Base-by-base conservation (phyloP, 371 early-diverging fungal genomes). In the Mortierella sp. region DNA sequence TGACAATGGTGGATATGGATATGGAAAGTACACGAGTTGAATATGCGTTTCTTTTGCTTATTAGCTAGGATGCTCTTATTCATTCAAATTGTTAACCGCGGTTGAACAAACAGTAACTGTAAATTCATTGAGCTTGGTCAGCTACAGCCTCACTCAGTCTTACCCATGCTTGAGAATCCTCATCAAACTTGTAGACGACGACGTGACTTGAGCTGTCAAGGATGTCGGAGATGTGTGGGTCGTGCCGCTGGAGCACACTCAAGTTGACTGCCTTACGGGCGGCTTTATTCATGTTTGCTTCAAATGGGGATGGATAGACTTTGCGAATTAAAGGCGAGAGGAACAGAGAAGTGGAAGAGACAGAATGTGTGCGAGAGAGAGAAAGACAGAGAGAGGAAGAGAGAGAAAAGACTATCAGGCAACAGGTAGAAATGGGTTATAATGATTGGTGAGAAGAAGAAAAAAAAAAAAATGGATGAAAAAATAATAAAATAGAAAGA, bases 101-200 rank as follows among this genome's bases (percentile, higher is more conserved):
- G 13, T n/a, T 47, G 22, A 31, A 63, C 12, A 28, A 51, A 2
- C 49, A 43, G n/a, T 23, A 22, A 34, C n/a, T n/a, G n/a, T n/a
- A n/a, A n/a, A n/a, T n/a, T n/a, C n/a, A n/a, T n/a, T n/a, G n/a
- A n/a, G n/a, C n/a, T 35, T 57, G n/a, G 19, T 17, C 22, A 47
- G n/a, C n/a, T 40, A 10, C 10, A 55, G 31, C 55, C 7, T 31
- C 10, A 6, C 7, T 31, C 10, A 6, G 35, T 34, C 60, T 64
- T 87, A 93, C 95, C 95, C 95, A 95, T 22, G 89, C 79, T 65
- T 87, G 76, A 35, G 85, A 85, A 31, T 82, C 85, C 29, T 78
- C 82, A 74, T 89, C 90, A 82, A 93, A 94, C 61, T 91, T 88
- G 76, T 95, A 95, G n/a, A 94, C 90, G 28, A 92, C 93, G 34